A percentile compares a stretch with the other conserved stretches of the same genome.
Conservation (phyloP, 805 yeast species). For the Starmerella lactis-condensi region DNA sequence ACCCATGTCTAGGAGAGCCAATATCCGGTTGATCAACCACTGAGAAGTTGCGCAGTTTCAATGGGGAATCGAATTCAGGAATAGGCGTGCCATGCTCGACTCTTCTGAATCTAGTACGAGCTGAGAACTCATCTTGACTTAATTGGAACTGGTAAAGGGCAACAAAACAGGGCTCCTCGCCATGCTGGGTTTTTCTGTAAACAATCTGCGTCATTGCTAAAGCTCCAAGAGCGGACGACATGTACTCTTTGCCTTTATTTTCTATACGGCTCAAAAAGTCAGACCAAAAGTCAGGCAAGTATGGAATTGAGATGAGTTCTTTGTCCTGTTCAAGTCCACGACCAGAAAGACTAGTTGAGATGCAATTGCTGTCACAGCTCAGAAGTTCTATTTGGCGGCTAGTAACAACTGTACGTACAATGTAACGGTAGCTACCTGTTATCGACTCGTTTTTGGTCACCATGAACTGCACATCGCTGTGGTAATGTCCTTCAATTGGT, state of each 20-base stretch:
- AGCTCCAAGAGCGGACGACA: slow-evolving; percentile 18
- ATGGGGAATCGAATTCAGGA: too few relatives aligned
- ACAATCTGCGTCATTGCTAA: slow-evolving; percentile 22
- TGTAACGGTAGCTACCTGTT: slow-evolving; percentile 16
- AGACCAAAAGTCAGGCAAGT: slow-evolving; percentile 25
- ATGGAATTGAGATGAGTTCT: slow-evolving; percentile 22
- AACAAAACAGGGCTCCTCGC: slow-evolving; percentile 18
- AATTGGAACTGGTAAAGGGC: slow-evolving; percentile 23
- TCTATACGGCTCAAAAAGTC: slow-evolving; percentile 22
- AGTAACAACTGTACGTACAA: slow-evolving; percentile 18
- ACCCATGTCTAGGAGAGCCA: too few relatives aligned
- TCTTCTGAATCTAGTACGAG: slow-evolving; percentile 23
- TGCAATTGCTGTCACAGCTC: slow-evolving; percentile 12
- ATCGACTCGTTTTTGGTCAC: slow-evolving; percentile 6
- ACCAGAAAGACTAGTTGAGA: slow-evolving; percentile 9
- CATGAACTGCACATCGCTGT: slow-evolving; percentile 16
- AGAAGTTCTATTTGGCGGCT: slow-evolving; percentile 20
- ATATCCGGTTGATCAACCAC: too few relatives aligned
- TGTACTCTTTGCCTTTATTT: slow-evolving; percentile 17
- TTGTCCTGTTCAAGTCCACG: slow-evolving; percentile 16
- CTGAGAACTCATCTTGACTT: slow-evolving; percentile 22
- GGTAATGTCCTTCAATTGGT: slow-evolving; percentile 3
- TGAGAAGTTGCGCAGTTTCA: too few relatives aligned
- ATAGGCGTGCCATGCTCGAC: too few relatives aligned
- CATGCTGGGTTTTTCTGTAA: slow-evolving; percentile 11